phyloP scores from a whole-genome alignment of 768 basidiomycete species.

The Amanita phalloides region DNA sequence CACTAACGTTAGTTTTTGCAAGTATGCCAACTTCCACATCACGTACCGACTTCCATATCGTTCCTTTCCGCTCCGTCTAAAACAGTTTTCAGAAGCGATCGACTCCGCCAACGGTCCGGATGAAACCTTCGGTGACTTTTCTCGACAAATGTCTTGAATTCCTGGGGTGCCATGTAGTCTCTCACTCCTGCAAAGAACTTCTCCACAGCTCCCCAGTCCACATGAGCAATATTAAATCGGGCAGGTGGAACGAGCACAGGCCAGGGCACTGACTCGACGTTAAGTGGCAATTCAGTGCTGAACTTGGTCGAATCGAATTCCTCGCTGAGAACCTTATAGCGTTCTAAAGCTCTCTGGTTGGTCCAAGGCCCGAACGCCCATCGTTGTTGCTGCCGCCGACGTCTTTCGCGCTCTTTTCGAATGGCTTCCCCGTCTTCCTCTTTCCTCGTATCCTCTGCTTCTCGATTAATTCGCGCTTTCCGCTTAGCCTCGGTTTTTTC shows the following conservation, averaged over 20 bases:
- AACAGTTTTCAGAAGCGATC: slow-evolving; percentile 49
- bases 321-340: slow-evolving; percentile 49
- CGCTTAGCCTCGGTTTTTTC: slow-evolving; percentile 1
- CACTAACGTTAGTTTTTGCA: background rate
- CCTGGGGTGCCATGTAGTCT: slow-evolving; percentile 42
- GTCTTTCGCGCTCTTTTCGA: slow-evolving; percentile 28
- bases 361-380: slow-evolving; percentile 61
- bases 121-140: slow-evolving; percentile 69
- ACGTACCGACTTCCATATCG: slow-evolving; percentile 55
- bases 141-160: slow-evolving; percentile 57
- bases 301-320: slow-evolving; percentile 57
- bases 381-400: slow-evolving; percentile 34
- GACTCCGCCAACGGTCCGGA: slow-evolving; percentile 69
- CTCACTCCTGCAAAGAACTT: slow-evolving; percentile 52
- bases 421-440: slow-evolving; percentile 22
- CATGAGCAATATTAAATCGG: slow-evolving; percentile 46
- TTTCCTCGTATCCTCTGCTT: slow-evolving; percentile 16
- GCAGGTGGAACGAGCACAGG: slow-evolving; percentile 51
- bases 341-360: slow-evolving; percentile 53
- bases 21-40: background rate
- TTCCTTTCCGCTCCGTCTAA: slow-evolving; percentile 45
- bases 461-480: slow-evolving; percentile 11
- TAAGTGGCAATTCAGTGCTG: slow-evolving; percentile 37
- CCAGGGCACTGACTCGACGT: slow-evolving; percentile 64
- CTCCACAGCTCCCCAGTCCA: slow-evolving; percentile 65